Base-by-base conservation (phyloP, 2,329 filamentous ascomycete species). In the Emericellopsis cladophorae region DNA sequence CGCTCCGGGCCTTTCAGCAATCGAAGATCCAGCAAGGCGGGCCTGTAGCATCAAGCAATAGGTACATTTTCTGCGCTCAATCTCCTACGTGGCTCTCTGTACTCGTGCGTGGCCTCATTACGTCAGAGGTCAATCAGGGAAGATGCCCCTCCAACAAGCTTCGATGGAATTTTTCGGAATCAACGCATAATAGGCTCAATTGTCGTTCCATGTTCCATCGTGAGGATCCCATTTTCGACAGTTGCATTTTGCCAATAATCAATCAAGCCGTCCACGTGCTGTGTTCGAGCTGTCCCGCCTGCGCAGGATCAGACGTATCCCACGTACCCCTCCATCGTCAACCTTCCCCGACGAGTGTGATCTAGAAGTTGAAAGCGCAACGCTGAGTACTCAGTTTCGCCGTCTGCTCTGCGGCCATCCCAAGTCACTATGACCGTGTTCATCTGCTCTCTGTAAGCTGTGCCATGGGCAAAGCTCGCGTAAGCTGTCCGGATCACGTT, bases 361-460 rank as follows among this genome's bases (percentile, higher is more conserved):
- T 15, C 7, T 35, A 35, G n/a, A 12, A 21, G 32, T 35, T 4
- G n/a, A 21, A 9, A 9, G 5, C 8, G 32, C 32, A 35, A 9
- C 32, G 8, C 18, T 5, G n/a, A 32, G 31, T 21, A 4, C 3
- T 10, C 32, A 21, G n/a, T 35, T 10, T 15, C n/a, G n/a, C 32
- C n/a, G 9, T 9, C 32, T 15, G 44, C 34, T 36, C 37, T 32
- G 18, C 32, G 26, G 11, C 37, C 38, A 10, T 23, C 14, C 5
- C 18, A 32, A 46, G 38, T 48, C 55, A 62, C 37, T 42, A 64
- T 64, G 60, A 64, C 60, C 11, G 60, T 64, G 51, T 62, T 63
- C 46, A 53, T 64, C 41, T 61, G 58, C 47, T 62, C 60, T 24
- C 57, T 64, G 60, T 63, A 57, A 44, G 60, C 55, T 21, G 21